Percentiles rank a stretch among this genome's conserved stretches.
Conservation (phyloP, 768 basidiomycete species). For the Tricholomella constricta region DNA sequence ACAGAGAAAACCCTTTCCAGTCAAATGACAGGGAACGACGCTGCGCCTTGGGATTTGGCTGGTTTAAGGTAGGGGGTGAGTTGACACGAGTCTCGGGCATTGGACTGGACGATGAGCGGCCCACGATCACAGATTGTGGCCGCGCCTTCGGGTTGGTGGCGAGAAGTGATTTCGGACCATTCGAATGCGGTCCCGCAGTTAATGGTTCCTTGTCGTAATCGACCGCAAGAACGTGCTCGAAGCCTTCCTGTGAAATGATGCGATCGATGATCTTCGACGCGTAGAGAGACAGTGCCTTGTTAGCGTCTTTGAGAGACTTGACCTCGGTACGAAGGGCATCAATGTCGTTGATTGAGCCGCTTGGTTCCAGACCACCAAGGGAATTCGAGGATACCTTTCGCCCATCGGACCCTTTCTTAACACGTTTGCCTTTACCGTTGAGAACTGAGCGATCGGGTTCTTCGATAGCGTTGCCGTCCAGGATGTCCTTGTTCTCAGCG, state of each 20-base stretch:
- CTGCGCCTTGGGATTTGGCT: conserved; percentile 46
- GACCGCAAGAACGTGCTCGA: conserved; percentile 93
- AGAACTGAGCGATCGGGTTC: conserved; percentile 48
- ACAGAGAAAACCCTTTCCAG: conserved; percentile 79
- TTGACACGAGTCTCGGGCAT: conserved; percentile 26
- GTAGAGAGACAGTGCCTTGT: conserved; percentile 93
- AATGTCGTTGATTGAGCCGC: conserved; percentile 54
- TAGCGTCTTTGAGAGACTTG: conserved; percentile 91
- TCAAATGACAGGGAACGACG: conserved; percentile 84
- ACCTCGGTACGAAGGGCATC: conserved; percentile 83
- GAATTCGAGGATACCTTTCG: conserved; percentile 37
- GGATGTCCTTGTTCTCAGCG: conserved; percentile 85
- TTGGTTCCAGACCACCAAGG: conserved; percentile 43
- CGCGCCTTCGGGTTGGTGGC: conserved; percentile 47
- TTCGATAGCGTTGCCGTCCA: conserved; percentile 56
- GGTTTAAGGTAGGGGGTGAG: conserved; percentile 24
- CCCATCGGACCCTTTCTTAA: conserved; percentile 45
- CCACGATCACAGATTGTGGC: conserved; percentile 63
- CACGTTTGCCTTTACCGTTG: conserved; percentile 49
- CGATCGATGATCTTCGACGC: conserved; percentile 98
- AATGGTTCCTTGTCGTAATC: conserved; percentile 75
- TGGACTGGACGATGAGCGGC: conserved; percentile 40
- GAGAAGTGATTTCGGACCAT: conserved; percentile 30
- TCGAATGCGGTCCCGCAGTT: conserved; percentile 35
- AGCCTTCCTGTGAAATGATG: conserved; percentile 94